phyloP scores from a whole-genome alignment of 441 rosid species.

The Breynia disticha region DNA sequence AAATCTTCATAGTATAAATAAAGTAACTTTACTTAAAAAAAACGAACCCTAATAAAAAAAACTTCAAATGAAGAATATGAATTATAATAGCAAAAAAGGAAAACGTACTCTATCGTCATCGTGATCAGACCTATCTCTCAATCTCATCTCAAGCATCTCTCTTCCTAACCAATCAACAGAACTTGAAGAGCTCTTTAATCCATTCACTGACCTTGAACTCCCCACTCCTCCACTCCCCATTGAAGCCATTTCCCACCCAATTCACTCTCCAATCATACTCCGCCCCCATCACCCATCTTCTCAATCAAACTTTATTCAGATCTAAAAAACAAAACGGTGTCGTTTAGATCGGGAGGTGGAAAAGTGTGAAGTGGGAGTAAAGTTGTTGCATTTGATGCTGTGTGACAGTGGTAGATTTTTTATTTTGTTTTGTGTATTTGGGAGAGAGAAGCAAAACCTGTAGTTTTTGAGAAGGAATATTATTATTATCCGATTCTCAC shows the following conservation, averaged over 20 bases:
- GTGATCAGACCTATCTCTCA: constrained; percentile 67
- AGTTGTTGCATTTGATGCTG: too few species aligned
- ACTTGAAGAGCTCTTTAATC: constrained; percentile 74
- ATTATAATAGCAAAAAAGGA: background rate
- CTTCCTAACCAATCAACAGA: constrained; percentile 93
- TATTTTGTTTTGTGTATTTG: too few species aligned
- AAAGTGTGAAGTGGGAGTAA: too few species aligned
- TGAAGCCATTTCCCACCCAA: constrained; percentile 25
- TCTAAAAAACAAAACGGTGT: too few species aligned
- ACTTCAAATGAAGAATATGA: background rate
- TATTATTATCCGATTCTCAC: too few species aligned
- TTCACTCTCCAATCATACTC: constrained; percentile 25
- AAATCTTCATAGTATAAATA: too few species aligned
- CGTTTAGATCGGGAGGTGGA: too few species aligned
- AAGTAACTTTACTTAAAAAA: too few species aligned
- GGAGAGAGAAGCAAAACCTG: too few species aligned
- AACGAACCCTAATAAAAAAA: too few species aligned
- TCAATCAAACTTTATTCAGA: constrained; percentile 24
- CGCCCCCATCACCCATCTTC: constrained; percentile 25
- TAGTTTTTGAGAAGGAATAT: too few species aligned
- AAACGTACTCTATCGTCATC: constrained; percentile 75
- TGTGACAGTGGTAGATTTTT: too few species aligned
- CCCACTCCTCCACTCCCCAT: constrained; percentile 93
- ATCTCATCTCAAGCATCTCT: constrained; percentile 86
- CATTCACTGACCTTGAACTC: constrained; percentile 81